Percentiles rank a stretch among this genome's conserved stretches.
phyloP scores from a whole-genome alignment of 2,329 filamentous ascomycete species.

The Cryphonectria carpinicola region DNA sequence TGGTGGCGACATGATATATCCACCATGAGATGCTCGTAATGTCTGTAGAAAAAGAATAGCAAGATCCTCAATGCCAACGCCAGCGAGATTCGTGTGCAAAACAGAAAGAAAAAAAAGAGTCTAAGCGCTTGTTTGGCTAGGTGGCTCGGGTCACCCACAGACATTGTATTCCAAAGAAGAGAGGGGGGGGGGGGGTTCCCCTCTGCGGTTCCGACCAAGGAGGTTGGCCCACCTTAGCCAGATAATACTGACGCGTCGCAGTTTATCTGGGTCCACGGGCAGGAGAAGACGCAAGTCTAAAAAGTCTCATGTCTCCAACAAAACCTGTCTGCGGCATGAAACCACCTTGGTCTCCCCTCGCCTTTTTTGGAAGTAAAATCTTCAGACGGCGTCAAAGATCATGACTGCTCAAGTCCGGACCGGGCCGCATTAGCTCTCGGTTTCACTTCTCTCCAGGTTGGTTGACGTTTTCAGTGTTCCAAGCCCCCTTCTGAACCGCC shows the following conservation, averaged over 20 bases:
- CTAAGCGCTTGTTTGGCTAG: background rate
- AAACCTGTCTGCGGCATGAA: background rate
- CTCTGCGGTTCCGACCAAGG: background rate
- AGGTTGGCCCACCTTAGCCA: background rate
- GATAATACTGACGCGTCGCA: conserved; percentile 7
- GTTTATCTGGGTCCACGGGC: background rate
- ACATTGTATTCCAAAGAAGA: background rate
- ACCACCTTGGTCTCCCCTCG: background rate
- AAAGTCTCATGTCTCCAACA: background rate
- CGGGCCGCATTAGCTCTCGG: background rate
- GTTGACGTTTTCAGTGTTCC: background rate
- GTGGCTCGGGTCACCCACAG: background rate
- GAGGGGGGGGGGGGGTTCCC: background rate
- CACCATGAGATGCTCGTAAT: background rate
- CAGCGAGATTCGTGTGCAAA: background rate
- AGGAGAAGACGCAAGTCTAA: background rate
- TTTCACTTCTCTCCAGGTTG: background rate
- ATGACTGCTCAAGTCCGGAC: background rate
- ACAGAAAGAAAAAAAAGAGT: background rate
- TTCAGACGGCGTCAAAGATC: background rate
- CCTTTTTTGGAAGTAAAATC: background rate
- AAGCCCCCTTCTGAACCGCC: background rate
- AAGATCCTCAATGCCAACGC: background rate
- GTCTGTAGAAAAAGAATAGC: background rate
- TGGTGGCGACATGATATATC: conserved; percentile 2